A percentile compares a stretch with the other conserved stretches of the same genome.
Conservation (phyloP, 2,329 filamentous ascomycete species). For the Cercospora janseana region DNA sequence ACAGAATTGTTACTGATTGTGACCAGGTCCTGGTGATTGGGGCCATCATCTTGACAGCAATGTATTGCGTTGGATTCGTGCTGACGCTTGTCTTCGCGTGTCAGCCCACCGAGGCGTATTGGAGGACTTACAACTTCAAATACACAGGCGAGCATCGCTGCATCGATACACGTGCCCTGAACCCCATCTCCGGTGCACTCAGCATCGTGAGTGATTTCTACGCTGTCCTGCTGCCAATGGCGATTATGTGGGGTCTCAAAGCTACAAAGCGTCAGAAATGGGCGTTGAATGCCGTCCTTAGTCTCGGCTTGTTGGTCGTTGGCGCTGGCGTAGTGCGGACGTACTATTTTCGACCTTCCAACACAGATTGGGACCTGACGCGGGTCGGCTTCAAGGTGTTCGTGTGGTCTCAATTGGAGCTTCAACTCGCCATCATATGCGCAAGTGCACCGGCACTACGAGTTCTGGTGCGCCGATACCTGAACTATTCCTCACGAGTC, state of each 20-base stretch:
- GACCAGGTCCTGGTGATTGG: slow-evolving; percentile 20
- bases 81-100: slow-evolving; percentile 25
- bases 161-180: slow-evolving; percentile 9
- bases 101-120: slow-evolving; percentile 27
- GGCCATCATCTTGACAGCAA: slow-evolving; percentile 23
- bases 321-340: slow-evolving; percentile 28
- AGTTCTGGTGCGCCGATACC: slow-evolving; percentile 19
- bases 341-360: slow-evolving; percentile 25
- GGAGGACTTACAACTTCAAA: slow-evolving; percentile 18
- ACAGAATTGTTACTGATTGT: background rate
- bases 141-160: slow-evolving; percentile 19
- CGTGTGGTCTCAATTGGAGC: slow-evolving; percentile 24
- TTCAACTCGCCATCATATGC: slow-evolving; percentile 29
- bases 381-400: slow-evolving; percentile 27
- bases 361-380: slow-evolving; percentile 17
- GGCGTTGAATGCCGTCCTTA: slow-evolving; percentile 28
- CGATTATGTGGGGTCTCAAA: slow-evolving; percentile 24
- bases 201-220: slow-evolving; percentile 30
- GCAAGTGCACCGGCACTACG: slow-evolving; percentile 26
- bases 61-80: slow-evolving; percentile 21
- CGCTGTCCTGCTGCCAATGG: slow-evolving; percentile 26
- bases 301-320: slow-evolving; percentile 26
- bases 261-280: slow-evolving; percentile 25
- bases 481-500: no score
- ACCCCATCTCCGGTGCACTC: slow-evolving; percentile 20